Conservation (phyloP, 73 alveolate species). For the Halteria grandinella region DNA sequence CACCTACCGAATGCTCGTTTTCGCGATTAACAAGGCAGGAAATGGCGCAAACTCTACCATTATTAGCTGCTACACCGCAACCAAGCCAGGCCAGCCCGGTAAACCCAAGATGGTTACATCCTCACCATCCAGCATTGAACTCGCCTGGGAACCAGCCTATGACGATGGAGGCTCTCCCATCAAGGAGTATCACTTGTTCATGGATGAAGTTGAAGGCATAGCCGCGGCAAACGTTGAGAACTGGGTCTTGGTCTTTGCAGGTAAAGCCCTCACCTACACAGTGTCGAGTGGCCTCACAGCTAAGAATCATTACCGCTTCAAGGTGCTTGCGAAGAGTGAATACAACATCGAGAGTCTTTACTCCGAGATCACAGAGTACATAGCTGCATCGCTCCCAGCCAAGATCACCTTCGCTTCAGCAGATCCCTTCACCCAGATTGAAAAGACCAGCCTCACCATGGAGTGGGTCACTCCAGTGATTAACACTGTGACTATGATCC, state of each 20-base stretch:
- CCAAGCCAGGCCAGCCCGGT: constrained; percentile 77
- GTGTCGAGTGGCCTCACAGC: constrained; percentile 51
- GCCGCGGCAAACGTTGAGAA: constrained; percentile 45
- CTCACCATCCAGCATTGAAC: constrained; percentile 53
- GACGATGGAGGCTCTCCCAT: constrained; percentile 78
- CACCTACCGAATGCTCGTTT: constrained; percentile 55
- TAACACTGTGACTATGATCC: constrained; percentile 15
- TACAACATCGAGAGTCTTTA: constrained; percentile 18
- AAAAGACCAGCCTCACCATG: constrained; percentile 14
- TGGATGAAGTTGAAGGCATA: constrained; percentile 67
- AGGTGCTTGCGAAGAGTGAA: constrained; percentile 61
- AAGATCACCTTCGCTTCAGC: constrained; percentile 41
- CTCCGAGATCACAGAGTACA: constrained; percentile 43
- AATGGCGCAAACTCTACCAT: constrained; percentile 46
- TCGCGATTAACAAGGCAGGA: constrained; percentile 78
- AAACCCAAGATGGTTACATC: constrained; percentile 61
- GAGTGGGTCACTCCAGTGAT: constrained; percentile 57
- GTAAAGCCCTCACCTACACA: constrained; percentile 28
- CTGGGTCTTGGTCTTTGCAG: constrained; percentile 48
- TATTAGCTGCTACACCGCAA: constrained; percentile 73
- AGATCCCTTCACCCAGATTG: constrained; percentile 8
- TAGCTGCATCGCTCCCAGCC: constrained; percentile 55
- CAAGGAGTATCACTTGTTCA: constrained; percentile 65
- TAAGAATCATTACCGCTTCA: constrained; percentile 57
- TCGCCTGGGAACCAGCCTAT: constrained; percentile 82